Conservation (phyloP, 805 yeast genomes). For the Starmerella apis region DNA sequence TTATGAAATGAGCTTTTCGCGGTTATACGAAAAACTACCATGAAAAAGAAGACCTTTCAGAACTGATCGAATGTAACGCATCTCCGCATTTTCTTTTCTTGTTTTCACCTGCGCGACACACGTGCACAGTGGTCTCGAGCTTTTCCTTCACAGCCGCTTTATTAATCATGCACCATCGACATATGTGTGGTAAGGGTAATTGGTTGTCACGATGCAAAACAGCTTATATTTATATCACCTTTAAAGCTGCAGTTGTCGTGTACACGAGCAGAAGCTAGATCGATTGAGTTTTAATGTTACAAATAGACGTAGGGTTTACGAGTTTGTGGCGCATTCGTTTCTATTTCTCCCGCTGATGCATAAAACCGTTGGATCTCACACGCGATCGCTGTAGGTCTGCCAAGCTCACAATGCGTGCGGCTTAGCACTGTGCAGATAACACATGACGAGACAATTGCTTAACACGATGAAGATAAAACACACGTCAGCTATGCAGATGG, state of each 20-base stretch:
- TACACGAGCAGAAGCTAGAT: not conserved
- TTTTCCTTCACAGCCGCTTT: not conserved
- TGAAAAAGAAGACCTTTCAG: too few species aligned
- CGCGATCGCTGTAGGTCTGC: conserved; percentile 1
- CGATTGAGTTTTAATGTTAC: not conserved
- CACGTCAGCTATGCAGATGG: not conserved
- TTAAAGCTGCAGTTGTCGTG: not conserved
- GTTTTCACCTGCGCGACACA: not conserved
- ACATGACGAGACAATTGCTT: not conserved
- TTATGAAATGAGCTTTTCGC: too few species aligned
- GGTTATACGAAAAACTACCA: too few species aligned
- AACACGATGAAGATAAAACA: not conserved
- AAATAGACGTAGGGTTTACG: not conserved
- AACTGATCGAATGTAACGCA: too few species aligned
- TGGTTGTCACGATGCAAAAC: not conserved
- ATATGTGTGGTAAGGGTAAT: not conserved
- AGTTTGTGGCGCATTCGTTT: not conserved
- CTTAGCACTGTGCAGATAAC: conserved; percentile 1
- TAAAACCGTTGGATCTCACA: not conserved
- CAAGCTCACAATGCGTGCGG: not conserved
- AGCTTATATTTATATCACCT: not conserved
- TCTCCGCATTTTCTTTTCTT: not conserved
- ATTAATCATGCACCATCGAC: not conserved
- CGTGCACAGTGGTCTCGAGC: not conserved
- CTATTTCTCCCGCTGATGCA: not conserved